Percentiles rank a stretch among this genome's conserved stretches.
Conservation (phyloP, 345 rosid species). For the rapeseed (Brassica napus) region DNA sequence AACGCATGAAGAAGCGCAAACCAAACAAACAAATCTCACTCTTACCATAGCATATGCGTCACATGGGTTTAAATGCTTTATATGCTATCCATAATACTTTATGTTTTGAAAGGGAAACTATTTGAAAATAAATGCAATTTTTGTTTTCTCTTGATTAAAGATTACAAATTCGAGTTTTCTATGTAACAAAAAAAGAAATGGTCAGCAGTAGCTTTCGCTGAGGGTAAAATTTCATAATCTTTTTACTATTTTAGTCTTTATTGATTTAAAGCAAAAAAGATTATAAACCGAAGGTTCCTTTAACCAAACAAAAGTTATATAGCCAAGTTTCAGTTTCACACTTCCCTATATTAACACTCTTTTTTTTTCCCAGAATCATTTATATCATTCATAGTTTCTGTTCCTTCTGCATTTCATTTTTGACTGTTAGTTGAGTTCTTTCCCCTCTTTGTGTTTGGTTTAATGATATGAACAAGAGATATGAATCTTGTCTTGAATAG, state of each 20-base stretch:
- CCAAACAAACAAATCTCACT: constrained; percentile 7
- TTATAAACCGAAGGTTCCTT: background rate
- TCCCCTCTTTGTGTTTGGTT: background rate
- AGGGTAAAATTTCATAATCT: constrained; percentile 22
- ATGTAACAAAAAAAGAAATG: background rate
- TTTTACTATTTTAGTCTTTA: background rate
- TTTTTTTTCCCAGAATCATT: constrained; percentile 1
- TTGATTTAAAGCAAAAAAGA: background rate
- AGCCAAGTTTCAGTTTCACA: constrained; percentile 29
- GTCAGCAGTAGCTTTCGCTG: constrained; percentile 13
- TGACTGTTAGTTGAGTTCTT: background rate
- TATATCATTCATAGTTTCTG: background rate
- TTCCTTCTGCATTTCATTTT: constrained; percentile 17
- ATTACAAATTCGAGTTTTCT: background rate
- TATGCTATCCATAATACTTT: constrained; percentile 3
- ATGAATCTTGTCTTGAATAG: constrained; percentile 27
- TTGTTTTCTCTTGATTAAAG: background rate
- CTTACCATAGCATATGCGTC: background rate
- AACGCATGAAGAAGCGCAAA: constrained; percentile 10
- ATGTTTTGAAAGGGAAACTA: constrained; percentile 7
- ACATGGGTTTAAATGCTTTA: constrained; percentile 11
- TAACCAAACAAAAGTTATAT: background rate
- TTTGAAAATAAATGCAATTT: background rate
- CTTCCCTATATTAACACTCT: constrained; percentile 6
- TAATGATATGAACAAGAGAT: constrained; percentile 17